Percentiles rank a stretch among this genome's conserved stretches.
These are phyloP conservation scores for Chenopodium formosanum DNA, from an alignment of 148 eudicot species.

Conservation along the genomic window DNA sequence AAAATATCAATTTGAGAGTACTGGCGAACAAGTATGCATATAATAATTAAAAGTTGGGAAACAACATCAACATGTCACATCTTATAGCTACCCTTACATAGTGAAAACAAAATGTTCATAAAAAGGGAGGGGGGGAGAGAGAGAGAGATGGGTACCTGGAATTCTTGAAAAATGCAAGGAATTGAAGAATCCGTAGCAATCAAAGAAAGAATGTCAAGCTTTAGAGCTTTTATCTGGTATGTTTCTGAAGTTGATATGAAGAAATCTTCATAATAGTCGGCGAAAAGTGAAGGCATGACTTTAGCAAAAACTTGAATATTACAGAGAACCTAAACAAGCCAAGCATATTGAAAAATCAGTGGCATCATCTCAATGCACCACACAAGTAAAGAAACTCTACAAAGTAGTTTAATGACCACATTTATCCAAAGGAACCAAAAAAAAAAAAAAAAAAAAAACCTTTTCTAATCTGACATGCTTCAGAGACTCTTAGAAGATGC, in stretches of 20 bases:
- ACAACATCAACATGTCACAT: neutral
- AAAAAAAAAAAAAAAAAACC: neutral
- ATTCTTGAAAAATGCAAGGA: conserved; percentile 73
- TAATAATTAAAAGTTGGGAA: neutral
- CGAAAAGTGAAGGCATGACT: conserved; percentile 84
- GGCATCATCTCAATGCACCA: conserved; percentile 7
- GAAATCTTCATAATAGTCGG: conserved; percentile 79
- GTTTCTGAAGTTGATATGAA: conserved; percentile 75
- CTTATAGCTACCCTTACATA: neutral
- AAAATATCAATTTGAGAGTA: neutral
- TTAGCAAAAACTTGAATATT: conserved; percentile 94
- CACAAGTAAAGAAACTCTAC: neutral
- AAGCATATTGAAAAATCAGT: conserved; percentile 23
- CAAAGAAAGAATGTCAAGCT: conserved; percentile 81
- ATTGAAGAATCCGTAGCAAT: conserved; percentile 84
- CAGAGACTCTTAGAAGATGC: neutral
- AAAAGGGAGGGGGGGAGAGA: conserved; percentile 1
- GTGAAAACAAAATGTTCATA: neutral
- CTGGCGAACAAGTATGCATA: neutral
- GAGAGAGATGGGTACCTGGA: conserved; percentile 58
- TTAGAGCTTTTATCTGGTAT: conserved; percentile 78
- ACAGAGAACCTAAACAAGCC: conserved; percentile 72
- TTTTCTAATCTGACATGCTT: conserved; percentile 1
- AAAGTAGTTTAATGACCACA: neutral
- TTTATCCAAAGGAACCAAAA: neutral